A percentile compares a stretch with the other conserved stretches of the same genome.
Evolutionary conservation across 257 asterid species (phyloP).

Genomic region (Capsicum chinense): DNA sequence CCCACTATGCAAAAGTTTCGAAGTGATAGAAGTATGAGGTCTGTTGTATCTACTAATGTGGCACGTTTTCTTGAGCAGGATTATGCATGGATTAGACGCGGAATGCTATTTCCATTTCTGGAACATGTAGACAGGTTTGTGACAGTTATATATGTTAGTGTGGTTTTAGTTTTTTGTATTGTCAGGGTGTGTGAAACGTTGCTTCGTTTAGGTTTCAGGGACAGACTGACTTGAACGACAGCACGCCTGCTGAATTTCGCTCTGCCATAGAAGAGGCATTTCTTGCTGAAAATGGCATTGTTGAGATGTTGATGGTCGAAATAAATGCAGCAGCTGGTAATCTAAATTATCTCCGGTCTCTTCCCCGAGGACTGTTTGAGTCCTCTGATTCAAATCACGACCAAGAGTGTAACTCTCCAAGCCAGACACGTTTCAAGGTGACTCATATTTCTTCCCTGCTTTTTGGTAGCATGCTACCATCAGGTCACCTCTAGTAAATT

Average conservation of each 20-base stretch:
- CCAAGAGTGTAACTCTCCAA: constrained; percentile 58
- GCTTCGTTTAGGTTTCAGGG: constrained; percentile 85
- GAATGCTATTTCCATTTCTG: constrained; percentile 89
- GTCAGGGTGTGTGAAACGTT: constrained; percentile 38
- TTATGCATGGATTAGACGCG: constrained; percentile 86
- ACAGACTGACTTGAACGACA: constrained; percentile 78
- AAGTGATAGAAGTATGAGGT: constrained; percentile 25
- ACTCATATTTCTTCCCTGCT: constrained; percentile 6
- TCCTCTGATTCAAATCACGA: constrained; percentile 64
- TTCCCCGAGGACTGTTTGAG: constrained; percentile 68
- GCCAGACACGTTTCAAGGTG: constrained; percentile 51
- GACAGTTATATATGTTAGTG: constrained; percentile 34
- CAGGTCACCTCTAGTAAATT: not conserved
- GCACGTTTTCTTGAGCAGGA: constrained; percentile 66
- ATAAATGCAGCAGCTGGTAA: constrained; percentile 91
- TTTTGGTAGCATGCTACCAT: constrained; percentile 5
- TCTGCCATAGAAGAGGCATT: constrained; percentile 98
- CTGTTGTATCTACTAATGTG: constrained; percentile 38
- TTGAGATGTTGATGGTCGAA: constrained; percentile 93
- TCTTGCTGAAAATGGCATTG: constrained; percentile 84
- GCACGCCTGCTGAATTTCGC: constrained; percentile 74
- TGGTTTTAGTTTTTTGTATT: not conserved
- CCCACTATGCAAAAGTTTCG: not conserved
- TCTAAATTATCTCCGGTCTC: constrained; percentile 67
- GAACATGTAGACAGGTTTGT: constrained; percentile 87